A percentile compares a stretch with the other conserved stretches of the same genome.
Evolutionary conservation across 768 basidiomycete genomes (phyloP).

Genomic region (Boletus speciosus): DNA sequence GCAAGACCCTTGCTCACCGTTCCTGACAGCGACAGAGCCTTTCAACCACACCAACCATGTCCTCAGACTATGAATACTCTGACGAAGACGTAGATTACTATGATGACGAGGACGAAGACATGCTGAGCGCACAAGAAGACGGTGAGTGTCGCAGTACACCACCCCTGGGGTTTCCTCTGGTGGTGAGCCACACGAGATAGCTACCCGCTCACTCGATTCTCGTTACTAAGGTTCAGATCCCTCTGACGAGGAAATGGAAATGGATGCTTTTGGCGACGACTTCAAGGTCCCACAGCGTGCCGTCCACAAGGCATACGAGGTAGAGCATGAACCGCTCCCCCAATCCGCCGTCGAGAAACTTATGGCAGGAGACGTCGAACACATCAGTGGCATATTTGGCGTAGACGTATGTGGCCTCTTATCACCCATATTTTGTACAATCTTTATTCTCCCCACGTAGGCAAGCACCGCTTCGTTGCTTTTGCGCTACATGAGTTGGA

Average conservation of each 20-base stretch:
- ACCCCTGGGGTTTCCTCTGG: slow-evolving; percentile 13
- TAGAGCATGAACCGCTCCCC: slow-evolving; percentile 76
- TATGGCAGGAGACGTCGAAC: slow-evolving; percentile 77
- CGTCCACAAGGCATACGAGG: slow-evolving; percentile 73
- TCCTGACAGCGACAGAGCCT: slow-evolving; percentile 14
- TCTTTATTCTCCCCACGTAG: slow-evolving; percentile 38
- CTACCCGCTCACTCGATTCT: slow-evolving; percentile 20
- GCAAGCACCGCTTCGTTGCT: slow-evolving; percentile 68
- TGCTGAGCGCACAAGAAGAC: slow-evolving; percentile 58
- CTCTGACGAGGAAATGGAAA: slow-evolving; percentile 63
- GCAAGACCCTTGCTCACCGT: slow-evolving; percentile 15
- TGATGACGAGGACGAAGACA: slow-evolving; percentile 71
- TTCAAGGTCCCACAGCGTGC: slow-evolving; percentile 55
- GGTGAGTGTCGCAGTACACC: slow-evolving; percentile 32
- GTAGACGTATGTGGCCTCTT: slow-evolving; percentile 66
- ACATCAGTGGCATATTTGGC: slow-evolving; percentile 83
- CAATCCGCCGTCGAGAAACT: slow-evolving; percentile 71
- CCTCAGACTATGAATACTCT: slow-evolving; percentile 69
- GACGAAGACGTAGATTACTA: slow-evolving; percentile 66
- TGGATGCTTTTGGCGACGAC: slow-evolving; percentile 63
- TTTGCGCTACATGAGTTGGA: slow-evolving; percentile 85
- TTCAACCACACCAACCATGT: slow-evolving; percentile 35
- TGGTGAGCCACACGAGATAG: slow-evolving; percentile 17
- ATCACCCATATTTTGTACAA: background rate
- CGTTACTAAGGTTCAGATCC: slow-evolving; percentile 37